phyloP scores from a whole-genome alignment of 495 filamentous ascomycete genomes.

The Xylaria nigripes region DNA sequence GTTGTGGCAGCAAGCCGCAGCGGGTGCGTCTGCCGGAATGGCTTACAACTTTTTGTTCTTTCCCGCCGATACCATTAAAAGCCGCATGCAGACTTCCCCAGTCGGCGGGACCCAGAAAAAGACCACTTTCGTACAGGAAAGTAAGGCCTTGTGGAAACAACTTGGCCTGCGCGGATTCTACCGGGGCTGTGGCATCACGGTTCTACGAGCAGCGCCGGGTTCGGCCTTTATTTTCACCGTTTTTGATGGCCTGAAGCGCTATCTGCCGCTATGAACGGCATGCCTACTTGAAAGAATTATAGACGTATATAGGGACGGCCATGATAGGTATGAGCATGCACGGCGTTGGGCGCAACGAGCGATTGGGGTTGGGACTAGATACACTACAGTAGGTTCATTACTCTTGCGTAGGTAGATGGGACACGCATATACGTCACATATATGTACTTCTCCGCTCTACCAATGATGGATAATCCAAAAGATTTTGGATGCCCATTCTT shows the following conservation, averaged over 20 bases:
- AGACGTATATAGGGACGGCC: slow-evolving; percentile 16
- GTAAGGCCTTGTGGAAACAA: slow-evolving; percentile 62
- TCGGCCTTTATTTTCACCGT: slow-evolving; percentile 96
- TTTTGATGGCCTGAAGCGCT: slow-evolving; percentile 71
- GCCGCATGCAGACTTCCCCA: slow-evolving; percentile 86
- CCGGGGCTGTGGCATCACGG: slow-evolving; percentile 90
- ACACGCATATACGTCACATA: neutral
- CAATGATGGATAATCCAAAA: neutral
- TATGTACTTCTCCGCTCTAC: neutral
- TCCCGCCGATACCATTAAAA: slow-evolving; percentile 95
- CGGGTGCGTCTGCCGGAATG: slow-evolving; percentile 87
- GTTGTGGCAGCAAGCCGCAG: slow-evolving; percentile 74
- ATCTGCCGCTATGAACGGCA: slow-evolving; percentile 41
- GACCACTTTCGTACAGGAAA: slow-evolving; percentile 61
- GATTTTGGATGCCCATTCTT: neutral
- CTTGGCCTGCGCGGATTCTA: slow-evolving; percentile 82
- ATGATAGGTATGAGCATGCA: slow-evolving; percentile 1
- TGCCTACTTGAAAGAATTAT: slow-evolving; percentile 2
- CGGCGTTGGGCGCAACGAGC: slow-evolving; percentile 16
- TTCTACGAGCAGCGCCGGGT: slow-evolving; percentile 75
- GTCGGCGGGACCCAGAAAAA: slow-evolving; percentile 40
- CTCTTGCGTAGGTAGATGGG: neutral
- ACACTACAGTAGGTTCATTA: neutral
- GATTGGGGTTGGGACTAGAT: neutral
- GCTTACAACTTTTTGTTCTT: slow-evolving; percentile 95